Base-by-base conservation (phyloP, 2,329 filamentous ascomycete genomes). In the Aspergillus sp. region DNA sequence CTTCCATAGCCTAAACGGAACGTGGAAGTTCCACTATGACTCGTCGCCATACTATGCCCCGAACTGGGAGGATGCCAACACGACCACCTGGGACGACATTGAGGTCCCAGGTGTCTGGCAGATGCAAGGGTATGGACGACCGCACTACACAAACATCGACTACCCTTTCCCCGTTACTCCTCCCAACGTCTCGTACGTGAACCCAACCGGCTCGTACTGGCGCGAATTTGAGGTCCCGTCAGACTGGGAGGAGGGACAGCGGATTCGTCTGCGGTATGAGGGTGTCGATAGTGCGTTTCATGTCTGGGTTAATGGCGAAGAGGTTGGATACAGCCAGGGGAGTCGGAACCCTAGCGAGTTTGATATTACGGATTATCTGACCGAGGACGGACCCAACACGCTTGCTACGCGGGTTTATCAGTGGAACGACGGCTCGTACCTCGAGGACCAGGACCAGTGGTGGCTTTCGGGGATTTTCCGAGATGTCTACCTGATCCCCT, bases 241-340 rank as follows among this genome's bases (percentile, higher is more conserved):
- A 2, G 72, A 76, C 7, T 85, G 83, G 78, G 76, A 57, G 23
- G 77, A 57, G 34, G 77, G 76, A 9, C 71, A 76, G 48, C 87
- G 90, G 66, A 75, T 91, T 19, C 81, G 88, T 17, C 76, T 91
- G 23, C 80, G 89, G 11, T 91, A 91, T 63, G 89, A 91, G 58
- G 89, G 89, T 1, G 89, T 91, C 0, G 89, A 91, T 68, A 88
- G 87, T 68, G 86, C 89, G 0, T 91, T 88, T 68, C 88, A 91
- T 72, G 76, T 91, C 9, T 91, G 85, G 83, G 76, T 91, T 8
- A 91, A 91, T 65, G 87, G 87, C 0, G 71, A 78, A 19, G 76
- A 87, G 43, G 78, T 91, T 3, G 89, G 89, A 2, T 91, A 91
- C 67, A 85, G 85, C 2, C 88, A 91, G 69, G 89, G 89, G 0